phyloP scores from a whole-genome alignment of 192 early-diverging fungal species.

The Backusella sp. region DNA sequence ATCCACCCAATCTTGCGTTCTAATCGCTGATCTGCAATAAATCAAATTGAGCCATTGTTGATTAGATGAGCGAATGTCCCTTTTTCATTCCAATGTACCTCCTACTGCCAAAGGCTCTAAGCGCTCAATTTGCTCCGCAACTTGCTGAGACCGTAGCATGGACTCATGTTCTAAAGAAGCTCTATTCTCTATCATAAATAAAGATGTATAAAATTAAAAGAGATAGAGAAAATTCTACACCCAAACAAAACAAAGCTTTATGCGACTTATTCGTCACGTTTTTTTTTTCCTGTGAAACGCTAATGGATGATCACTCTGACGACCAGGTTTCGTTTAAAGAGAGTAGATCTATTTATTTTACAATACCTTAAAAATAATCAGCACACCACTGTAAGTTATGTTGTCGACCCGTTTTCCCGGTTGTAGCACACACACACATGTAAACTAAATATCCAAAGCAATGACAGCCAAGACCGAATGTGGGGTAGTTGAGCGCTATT shows the following conservation, averaged over 20 bases:
- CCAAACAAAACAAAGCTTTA: background rate
- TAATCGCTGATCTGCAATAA: conserved; percentile 25
- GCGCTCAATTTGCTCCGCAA: conserved; percentile 19
- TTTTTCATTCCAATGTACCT: conserved; percentile 9
- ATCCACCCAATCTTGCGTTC: conserved; percentile 28
- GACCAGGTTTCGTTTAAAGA: no score
- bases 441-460: background rate
- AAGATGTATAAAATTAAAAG: background rate
- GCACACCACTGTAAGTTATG: no score
- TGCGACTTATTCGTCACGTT: background rate
- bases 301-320: background rate
- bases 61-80: background rate
- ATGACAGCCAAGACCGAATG: background rate
- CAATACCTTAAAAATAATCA: no score
- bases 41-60: background rate
- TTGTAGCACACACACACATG: background rate
- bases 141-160: background rate
- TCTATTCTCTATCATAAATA: background rate
- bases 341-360: no score
- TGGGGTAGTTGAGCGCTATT: background rate
- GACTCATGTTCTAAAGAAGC: background rate
- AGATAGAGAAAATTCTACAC: background rate
- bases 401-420: background rate
- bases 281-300: background rate
- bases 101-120: conserved; percentile 30